Base-by-base conservation (phyloP, 192 early-diverging fungal species). In the Gamsiella multidivaricata region DNA sequence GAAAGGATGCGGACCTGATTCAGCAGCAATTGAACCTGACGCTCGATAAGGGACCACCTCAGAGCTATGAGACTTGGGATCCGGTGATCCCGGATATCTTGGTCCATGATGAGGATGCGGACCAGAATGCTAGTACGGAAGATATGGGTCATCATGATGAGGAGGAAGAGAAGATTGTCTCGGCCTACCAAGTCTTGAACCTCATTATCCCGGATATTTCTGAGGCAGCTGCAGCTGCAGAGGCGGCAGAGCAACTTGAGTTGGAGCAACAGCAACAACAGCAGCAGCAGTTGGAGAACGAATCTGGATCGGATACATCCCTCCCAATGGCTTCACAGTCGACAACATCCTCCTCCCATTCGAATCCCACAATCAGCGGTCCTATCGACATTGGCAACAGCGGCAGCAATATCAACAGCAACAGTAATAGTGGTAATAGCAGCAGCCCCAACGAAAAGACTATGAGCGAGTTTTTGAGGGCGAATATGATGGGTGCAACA, bases 121-220 rank as follows among this genome's bases (percentile, higher is more conserved):
- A 54, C 28, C 39, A 54, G 22, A 45, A 5, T 56, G 18, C 26
- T 34, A 23, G 45, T n/a, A 17, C 22, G 4, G 20, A 22, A 3
- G 31, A 50, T 12, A 29, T 7, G 6, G n/a, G 55, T 4, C 61
- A 47, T 18, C 74, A 69, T 23, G 66, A 69, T 25, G 65, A 78
- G 15, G 74, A 78, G 31, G 72, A 76, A 18, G 72, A 76, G 52
- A 76, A 76, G 72, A 76, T 76, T 36, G 55, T 76, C n/a, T 67
- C 64, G 5, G 56, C 59, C 12, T 68, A 78, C 37, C 74, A 78
- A 53, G 45, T 69, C 39, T 36, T 76, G 29, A 69, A 78, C 54
- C 54, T 78, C 41, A 78, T 78, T 49, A 78, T 78, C 28, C 74
- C 74, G 15, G 74, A 78, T 37, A 68, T 78, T 45, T 78, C 74